A percentile compares a stretch with the other conserved stretches of the same genome.
Conservation (phyloP, 345 rosid genomes). For the Corchorus olitorius region DNA sequence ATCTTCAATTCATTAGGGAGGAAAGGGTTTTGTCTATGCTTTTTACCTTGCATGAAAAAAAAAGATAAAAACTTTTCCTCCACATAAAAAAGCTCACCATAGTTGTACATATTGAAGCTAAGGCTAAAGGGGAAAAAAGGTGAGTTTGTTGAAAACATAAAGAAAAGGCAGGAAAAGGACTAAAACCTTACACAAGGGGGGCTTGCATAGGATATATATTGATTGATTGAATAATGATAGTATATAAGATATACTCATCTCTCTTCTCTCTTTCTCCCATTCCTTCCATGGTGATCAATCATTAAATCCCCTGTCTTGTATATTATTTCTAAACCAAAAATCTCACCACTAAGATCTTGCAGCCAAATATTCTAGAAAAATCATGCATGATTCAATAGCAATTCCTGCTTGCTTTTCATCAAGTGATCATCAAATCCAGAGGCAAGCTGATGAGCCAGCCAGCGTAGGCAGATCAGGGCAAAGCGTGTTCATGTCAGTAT, state of each 20-base stretch:
- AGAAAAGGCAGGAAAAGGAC: background rate
- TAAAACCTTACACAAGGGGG: conserved; percentile 11
- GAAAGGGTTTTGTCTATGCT: conserved; percentile 15
- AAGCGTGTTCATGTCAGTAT: conserved; percentile 46
- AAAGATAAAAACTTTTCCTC: conserved; percentile 7
- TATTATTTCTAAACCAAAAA: conserved; percentile 15
- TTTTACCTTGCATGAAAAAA: conserved; percentile 29
- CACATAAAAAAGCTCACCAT: conserved; percentile 25
- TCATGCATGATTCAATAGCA: conserved; percentile 49
- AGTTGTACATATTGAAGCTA: conserved; percentile 17
- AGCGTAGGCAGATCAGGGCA: conserved; percentile 46
- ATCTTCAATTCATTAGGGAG: conserved; percentile 11
- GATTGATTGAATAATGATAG: background rate
- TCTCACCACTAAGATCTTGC: conserved; percentile 21
- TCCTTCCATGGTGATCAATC: conserved; percentile 10
- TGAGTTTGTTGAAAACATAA: conserved; percentile 2
- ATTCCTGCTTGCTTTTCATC: conserved; percentile 54
- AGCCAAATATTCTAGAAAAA: conserved; percentile 15
- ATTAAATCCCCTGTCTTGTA: background rate
- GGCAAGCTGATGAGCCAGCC: conserved; percentile 36
- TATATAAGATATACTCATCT: conserved; percentile 13
- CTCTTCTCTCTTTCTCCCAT: conserved; percentile 9
- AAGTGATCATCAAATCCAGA: conserved; percentile 7
- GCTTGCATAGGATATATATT: background rate
- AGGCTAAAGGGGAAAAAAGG: conserved; percentile 18